Conservation (phyloP, 192 early-diverging fungal species). For the Coemansia sp. region DNA sequence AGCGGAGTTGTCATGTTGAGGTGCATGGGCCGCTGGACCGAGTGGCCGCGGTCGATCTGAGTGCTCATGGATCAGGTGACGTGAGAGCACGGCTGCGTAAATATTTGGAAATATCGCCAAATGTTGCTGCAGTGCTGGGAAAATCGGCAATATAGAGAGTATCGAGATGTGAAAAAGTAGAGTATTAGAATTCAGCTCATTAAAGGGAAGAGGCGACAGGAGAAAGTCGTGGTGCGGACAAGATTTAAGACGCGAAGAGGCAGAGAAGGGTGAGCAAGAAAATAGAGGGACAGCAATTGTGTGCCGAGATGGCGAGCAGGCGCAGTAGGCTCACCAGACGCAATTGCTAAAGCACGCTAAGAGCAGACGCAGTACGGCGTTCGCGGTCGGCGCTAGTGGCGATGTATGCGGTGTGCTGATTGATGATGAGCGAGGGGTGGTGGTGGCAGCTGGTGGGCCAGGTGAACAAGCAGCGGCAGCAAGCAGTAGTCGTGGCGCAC, state of each 20-base stretch:
- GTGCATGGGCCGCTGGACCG: slow-evolving; percentile 22
- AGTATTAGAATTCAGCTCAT: slow-evolving; percentile 1
- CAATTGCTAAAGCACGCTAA: background rate
- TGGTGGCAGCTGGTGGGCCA: background rate
- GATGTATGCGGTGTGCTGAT: background rate
- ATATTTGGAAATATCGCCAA: background rate
- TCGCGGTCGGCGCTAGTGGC: background rate
- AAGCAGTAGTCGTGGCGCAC: slow-evolving; percentile 7
- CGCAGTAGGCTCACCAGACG: background rate
- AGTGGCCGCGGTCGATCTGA: slow-evolving; percentile 18
- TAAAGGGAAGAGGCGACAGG: background rate
- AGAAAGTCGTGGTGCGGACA: background rate
- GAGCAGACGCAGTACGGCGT: slow-evolving; percentile 1
- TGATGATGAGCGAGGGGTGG: slow-evolving; percentile 2
- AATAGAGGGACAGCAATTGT: slow-evolving; percentile 14
- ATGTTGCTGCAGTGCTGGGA: background rate
- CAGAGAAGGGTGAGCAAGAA: background rate
- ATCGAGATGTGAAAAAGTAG: background rate
- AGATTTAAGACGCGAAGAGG: slow-evolving; percentile 5
- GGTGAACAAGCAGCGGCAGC: background rate
- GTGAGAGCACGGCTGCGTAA: background rate
- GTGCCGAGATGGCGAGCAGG: background rate
- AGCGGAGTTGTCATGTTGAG: slow-evolving; percentile 48
- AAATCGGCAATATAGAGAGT: slow-evolving; percentile 7
- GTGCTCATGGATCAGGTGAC: slow-evolving; percentile 16